These are phyloP conservation scores for Physocladia obscura DNA, from an alignment of 192 early-diverging fungal genomes.

Conservation along the genomic window DNA sequence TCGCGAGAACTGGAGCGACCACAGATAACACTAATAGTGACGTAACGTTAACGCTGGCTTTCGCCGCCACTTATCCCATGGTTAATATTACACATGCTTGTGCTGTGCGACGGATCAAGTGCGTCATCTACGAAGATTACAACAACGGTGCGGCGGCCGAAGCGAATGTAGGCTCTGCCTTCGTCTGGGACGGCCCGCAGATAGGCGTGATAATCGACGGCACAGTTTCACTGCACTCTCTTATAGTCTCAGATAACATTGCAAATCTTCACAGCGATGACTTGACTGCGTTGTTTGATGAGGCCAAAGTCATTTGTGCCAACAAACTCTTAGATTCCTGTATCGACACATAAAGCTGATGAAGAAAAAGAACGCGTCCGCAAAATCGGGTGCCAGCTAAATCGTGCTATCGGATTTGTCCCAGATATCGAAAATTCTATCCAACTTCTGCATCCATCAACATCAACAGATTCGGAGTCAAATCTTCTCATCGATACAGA, in stretches of 20 bases:
- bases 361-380: background rate
- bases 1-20: background rate
- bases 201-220: background rate
- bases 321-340: background rate
- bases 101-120: background rate
- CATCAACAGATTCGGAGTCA: background rate
- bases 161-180: background rate
- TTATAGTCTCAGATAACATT: background rate
- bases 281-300: background rate
- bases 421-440: background rate
- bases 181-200: background rate
- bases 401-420: background rate
- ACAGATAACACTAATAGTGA: background rate
- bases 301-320: background rate
- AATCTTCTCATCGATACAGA: background rate
- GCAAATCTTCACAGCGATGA: background rate
- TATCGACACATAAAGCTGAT: background rate
- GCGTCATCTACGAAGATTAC: slow-evolving; percentile 1
- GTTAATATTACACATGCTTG: background rate
- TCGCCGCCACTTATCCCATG: background rate
- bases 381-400: background rate
- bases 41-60: background rate
- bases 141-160: background rate
- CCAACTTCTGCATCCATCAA: background rate
- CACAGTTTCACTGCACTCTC: no score